Evolutionary conservation across 306 rosid species (phyloP).

Genomic region (Mucuna pruriens): DNA sequence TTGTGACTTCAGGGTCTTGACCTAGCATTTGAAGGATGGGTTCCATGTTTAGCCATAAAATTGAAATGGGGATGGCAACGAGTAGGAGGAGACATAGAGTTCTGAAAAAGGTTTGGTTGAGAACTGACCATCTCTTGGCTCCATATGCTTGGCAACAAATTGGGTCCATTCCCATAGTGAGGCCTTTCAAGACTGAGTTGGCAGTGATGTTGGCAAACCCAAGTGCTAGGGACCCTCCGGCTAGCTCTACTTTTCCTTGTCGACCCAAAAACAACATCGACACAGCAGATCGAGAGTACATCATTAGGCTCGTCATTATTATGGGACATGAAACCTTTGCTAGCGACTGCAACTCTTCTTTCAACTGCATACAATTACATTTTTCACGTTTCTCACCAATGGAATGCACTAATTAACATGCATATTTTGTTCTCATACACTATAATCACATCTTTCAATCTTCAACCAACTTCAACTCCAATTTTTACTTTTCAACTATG

Average conservation of each 20-base stretch:
- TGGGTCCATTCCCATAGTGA: slow-evolving; percentile 90
- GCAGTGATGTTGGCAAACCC: slow-evolving; percentile 90
- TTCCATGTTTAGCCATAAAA: slow-evolving; percentile 75
- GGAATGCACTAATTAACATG: neutral
- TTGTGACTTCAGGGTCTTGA: slow-evolving; percentile 78
- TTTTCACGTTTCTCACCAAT: slow-evolving; percentile 27
- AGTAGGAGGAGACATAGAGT: slow-evolving; percentile 72
- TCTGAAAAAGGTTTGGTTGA: slow-evolving; percentile 70
- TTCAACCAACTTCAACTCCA: neutral
- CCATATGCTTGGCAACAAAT: slow-evolving; percentile 97
- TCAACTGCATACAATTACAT: slow-evolving; percentile 61
- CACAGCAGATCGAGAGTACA: slow-evolving; percentile 72
- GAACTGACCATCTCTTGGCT: slow-evolving; percentile 71
- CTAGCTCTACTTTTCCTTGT: slow-evolving; percentile 77
- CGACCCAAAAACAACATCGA: slow-evolving; percentile 88
- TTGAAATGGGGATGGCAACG: slow-evolving; percentile 72
- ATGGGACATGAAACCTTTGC: slow-evolving; percentile 72
- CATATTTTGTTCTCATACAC: neutral
- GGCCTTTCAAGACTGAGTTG: slow-evolving; percentile 70
- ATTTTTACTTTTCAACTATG: neutral
- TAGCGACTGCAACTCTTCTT: slow-evolving; percentile 66
- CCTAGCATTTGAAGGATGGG: slow-evolving; percentile 70
- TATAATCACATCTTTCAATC: too few species aligned
- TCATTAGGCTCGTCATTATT: slow-evolving; percentile 62
- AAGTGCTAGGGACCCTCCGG: slow-evolving; percentile 88